Percentiles rank a stretch among this genome's conserved stretches.
These are phyloP conservation scores for Aspergillus diversus DNA, from an alignment of 495 filamentous ascomycete species.

Conservation along the genomic window DNA sequence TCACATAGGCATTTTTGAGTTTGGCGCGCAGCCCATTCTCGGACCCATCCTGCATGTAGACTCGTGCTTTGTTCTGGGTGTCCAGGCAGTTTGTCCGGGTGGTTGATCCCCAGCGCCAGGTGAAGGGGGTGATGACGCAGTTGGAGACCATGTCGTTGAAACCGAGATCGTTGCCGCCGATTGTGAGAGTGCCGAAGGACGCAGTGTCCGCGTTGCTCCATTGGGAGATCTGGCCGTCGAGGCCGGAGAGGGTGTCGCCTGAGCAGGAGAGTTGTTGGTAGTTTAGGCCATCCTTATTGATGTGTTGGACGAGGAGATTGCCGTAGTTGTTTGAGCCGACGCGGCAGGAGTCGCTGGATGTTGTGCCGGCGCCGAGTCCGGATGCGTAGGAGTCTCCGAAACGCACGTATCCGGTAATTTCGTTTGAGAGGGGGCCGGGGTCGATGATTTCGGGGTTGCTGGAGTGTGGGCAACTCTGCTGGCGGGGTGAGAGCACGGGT, in stretches of 20 bases:
- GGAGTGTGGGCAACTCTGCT: background rate
- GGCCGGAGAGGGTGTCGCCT: background rate
- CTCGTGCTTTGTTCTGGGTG: background rate
- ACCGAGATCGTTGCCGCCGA: constrained; percentile 1
- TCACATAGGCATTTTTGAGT: background rate
- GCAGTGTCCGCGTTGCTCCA: background rate
- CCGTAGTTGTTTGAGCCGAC: background rate
- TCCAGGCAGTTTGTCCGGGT: background rate
- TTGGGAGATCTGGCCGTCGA: background rate
- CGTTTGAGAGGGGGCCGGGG: background rate
- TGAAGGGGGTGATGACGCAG: constrained; percentile 2
- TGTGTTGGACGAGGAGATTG: background rate
- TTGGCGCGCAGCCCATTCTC: background rate
- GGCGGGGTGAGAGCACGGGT: background rate
- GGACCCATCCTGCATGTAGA: background rate
- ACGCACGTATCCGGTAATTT: background rate
- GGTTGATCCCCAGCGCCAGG: background rate
- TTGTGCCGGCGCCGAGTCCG: background rate
- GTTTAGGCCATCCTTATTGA: background rate
- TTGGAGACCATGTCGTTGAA: background rate
- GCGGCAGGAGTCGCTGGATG: background rate
- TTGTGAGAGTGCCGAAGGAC: background rate
- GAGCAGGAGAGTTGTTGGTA: background rate
- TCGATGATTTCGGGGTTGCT: background rate
- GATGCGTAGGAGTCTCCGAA: constrained; percentile 2